Percentiles rank a stretch among this genome's conserved stretches.
These are phyloP conservation scores for Ceratopteris richardii DNA, from an alignment of 75 land plant species.

Conservation along the genomic window DNA sequence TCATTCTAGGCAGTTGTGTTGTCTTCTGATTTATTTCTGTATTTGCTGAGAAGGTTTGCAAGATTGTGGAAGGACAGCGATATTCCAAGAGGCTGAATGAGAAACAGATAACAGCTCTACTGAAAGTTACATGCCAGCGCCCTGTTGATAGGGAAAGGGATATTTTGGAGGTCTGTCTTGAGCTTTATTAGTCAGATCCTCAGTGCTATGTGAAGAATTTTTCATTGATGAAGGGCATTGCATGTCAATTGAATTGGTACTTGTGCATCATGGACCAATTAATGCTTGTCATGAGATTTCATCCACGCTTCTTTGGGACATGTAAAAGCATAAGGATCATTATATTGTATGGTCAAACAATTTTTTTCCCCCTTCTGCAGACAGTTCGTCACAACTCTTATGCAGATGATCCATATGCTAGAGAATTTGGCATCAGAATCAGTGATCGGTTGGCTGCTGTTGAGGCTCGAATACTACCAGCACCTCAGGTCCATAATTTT, in stretches of 20 bases:
- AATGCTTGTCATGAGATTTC: too few relatives aligned
- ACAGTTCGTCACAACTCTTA: conserved; percentile 73
- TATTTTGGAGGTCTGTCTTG: conserved; percentile 53
- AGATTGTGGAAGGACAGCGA: conserved; percentile 87
- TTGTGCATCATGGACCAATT: too few relatives aligned
- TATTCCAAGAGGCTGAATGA: conserved; percentile 83
- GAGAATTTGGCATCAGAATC: conserved; percentile 82
- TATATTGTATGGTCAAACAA: too few relatives aligned
- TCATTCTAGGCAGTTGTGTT: background rate
- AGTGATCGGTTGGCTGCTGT: conserved; percentile 67
- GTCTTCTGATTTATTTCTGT: too few relatives aligned
- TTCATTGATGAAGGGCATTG: background rate
- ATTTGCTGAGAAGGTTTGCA: conserved; percentile 50
- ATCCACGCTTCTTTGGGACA: background rate
- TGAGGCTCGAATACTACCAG: conserved; percentile 83
- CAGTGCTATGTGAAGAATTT: background rate
- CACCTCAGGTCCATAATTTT: conserved; percentile 63
- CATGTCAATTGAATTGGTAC: too few relatives aligned
- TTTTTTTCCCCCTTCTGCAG: too few relatives aligned
- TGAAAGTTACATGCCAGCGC: conserved; percentile 89
- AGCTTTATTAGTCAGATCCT: background rate
- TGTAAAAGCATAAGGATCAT: too few relatives aligned
- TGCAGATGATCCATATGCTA: conserved; percentile 72
- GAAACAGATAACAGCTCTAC: conserved; percentile 66
- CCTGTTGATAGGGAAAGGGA: conserved; percentile 69